Evolutionary conservation across 805 yeast species (phyloP).

Genomic region (Ascoidea tarda): DNA sequence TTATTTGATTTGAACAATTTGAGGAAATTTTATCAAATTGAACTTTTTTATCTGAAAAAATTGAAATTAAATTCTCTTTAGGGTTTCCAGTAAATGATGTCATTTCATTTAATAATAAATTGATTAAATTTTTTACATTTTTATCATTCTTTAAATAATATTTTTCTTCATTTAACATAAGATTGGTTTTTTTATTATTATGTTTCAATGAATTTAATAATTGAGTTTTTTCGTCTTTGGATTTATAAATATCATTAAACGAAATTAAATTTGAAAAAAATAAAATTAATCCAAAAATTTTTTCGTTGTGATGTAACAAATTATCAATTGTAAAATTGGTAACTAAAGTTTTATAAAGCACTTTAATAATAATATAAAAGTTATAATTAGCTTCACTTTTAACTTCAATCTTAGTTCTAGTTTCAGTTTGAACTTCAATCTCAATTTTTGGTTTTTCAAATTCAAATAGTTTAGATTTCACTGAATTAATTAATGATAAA

Average conservation of each 20-base stretch:
- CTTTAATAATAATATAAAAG: too few relatives aligned
- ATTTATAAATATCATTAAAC: background rate
- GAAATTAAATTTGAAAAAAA: background rate
- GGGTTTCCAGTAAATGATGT: background rate
- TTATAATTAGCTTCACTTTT: too few relatives aligned
- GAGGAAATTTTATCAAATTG: conserved; percentile 8
- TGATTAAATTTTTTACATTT: conserved; percentile 13
- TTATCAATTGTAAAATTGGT: background rate
- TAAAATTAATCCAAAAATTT: background rate
- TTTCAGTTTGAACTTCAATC: too few relatives aligned
- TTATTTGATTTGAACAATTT: conserved; percentile 17
- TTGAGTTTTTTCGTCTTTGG: background rate
- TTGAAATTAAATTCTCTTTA: conserved; percentile 5
- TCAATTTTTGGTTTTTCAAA: too few relatives aligned
- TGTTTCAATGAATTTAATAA: too few relatives aligned
- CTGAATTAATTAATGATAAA: background rate
- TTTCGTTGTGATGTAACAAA: background rate
- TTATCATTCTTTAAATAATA: background rate
- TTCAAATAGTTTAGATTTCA: background rate
- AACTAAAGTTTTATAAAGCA: too few relatives aligned
- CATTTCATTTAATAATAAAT: conserved; percentile 3
- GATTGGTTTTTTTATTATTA: too few relatives aligned
- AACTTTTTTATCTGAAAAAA: conserved; percentile 4
- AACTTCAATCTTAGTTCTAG: too few relatives aligned
- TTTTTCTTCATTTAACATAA: background rate